Evolutionary conservation across 2,329 filamentous ascomycete genomes (phyloP).

Genomic region (Colletotrichum sp.): DNA sequence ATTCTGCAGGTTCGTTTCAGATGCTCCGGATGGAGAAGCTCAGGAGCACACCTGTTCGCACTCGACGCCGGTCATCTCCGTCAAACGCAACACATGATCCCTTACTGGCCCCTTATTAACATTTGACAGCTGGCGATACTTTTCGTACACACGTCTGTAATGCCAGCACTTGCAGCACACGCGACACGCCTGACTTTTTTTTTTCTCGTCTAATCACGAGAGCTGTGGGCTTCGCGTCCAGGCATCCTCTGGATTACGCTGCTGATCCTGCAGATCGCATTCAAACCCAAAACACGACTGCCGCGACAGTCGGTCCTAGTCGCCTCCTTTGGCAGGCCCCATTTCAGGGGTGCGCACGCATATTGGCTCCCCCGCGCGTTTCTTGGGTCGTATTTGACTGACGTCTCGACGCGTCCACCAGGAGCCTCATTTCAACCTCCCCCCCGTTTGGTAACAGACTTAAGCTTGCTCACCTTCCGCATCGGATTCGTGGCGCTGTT

Average conservation of each 20-base stretch:
- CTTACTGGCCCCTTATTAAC: not conserved
- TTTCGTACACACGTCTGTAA: not conserved
- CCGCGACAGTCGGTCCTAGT: not conserved
- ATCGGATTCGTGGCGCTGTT: not conserved
- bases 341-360: not conserved
- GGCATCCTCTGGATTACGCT: not conserved
- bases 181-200: not conserved
- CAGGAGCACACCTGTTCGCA: not conserved
- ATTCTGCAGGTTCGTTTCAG: slow-evolving; percentile 20
- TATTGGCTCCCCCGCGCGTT: not conserved
- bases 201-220: not conserved
- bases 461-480: not conserved
- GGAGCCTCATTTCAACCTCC: slow-evolving; percentile 7
- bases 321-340: slow-evolving; percentile 4
- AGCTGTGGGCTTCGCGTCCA: not conserved
- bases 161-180: not conserved
- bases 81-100: slow-evolving; percentile 8
- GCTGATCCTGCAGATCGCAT: slow-evolving; percentile 21
- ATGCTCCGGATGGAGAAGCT: slow-evolving; percentile 4
- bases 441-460: not conserved
- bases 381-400: not conserved
- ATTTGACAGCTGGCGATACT: slow-evolving; percentile 3
- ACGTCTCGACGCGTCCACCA: not conserved
- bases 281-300: slow-evolving; percentile 17
- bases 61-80: slow-evolving; percentile 19